Evolutionary conservation across 2,329 filamentous ascomycete species (phyloP).

Genomic region (Fusarium pseudograminearum): DNA sequence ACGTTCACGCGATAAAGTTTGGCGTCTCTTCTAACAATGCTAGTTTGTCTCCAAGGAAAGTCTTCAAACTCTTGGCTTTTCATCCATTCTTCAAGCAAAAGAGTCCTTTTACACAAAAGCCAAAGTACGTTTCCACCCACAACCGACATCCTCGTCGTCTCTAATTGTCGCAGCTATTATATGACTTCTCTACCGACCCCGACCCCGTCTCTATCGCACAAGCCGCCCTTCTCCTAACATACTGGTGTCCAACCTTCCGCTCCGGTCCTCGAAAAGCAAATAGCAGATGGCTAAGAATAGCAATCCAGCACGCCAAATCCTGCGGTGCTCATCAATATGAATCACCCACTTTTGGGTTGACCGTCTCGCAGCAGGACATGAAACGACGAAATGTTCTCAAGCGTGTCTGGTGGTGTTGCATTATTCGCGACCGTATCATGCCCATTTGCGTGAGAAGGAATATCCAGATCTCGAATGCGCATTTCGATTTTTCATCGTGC

Average conservation of each 20-base stretch:
- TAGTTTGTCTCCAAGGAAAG: constrained; percentile 33
- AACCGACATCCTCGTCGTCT: fast-evolving
- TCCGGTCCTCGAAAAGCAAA: constrained; percentile 29
- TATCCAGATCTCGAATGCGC: constrained; percentile 28
- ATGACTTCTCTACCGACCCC: constrained; percentile 37
- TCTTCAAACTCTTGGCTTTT: constrained; percentile 31
- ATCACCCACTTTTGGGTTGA: neutral
- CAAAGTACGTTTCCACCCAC: constrained; percentile 16
- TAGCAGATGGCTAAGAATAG: constrained; percentile 36
- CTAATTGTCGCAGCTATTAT: constrained; percentile 27
- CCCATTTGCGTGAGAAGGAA: constrained; percentile 35
- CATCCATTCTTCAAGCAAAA: constrained; percentile 32
- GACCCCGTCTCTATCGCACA: constrained; percentile 39
- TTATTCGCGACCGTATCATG: constrained; percentile 40
- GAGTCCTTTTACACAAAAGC: constrained; percentile 40
- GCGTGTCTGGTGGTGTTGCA: constrained; percentile 40
- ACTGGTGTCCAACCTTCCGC: constrained; percentile 39
- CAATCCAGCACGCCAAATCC: constrained; percentile 30
- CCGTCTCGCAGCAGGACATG: constrained; percentile 11
- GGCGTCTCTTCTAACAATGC: neutral
- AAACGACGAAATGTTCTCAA: constrained; percentile 29
- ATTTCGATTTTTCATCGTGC: constrained; percentile 32
- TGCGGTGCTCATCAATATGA: constrained; percentile 31
- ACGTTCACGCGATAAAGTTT: neutral
- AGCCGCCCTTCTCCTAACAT: constrained; percentile 30